Percentiles rank a stretch among this genome's conserved stretches.
phyloP scores from a whole-genome alignment of 306 rosid genomes.

The Canavalia gladiata region DNA sequence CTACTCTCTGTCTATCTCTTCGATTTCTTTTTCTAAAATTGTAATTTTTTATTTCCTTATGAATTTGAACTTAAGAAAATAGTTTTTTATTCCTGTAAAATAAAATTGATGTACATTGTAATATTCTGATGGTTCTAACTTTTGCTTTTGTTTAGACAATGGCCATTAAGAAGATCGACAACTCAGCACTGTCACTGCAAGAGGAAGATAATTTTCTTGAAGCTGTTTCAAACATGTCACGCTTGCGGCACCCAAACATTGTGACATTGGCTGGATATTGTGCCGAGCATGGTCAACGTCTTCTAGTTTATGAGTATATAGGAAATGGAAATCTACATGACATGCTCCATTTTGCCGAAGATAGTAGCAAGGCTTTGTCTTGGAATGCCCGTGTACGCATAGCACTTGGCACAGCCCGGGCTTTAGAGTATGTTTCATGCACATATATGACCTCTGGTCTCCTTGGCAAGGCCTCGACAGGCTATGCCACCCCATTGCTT shows the following conservation, averaged over 20 bases:
- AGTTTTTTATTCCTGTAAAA: not conserved
- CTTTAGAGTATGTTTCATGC: constrained; percentile 82
- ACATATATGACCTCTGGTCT: constrained; percentile 28
- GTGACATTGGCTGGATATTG: constrained; percentile 91
- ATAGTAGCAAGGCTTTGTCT: constrained; percentile 74
- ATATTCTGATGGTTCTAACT: constrained; percentile 34
- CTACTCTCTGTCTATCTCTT: not conserved
- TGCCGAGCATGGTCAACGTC: constrained; percentile 95
- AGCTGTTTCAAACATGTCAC: constrained; percentile 92
- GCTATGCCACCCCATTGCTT: not conserved
- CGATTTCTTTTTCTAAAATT: not conserved
- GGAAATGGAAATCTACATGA: constrained; percentile 91
- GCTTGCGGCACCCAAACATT: constrained; percentile 89
- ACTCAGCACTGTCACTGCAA: constrained; percentile 91
- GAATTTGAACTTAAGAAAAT: constrained; percentile 10
- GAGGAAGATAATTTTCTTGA: constrained; percentile 97
- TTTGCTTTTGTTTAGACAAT: constrained; percentile 59
- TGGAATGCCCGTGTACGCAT: constrained; percentile 99
- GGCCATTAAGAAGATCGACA: constrained; percentile 97
- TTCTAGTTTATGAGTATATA: constrained; percentile 83
- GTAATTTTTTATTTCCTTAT: not conserved
- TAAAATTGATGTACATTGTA: not conserved
- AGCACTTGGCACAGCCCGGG: constrained; percentile 98
- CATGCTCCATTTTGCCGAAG: constrained; percentile 88
- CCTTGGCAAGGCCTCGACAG: constrained; percentile 10